These are phyloP conservation scores for Colletotrichum tofieldiae DNA, from an alignment of 2,329 filamentous ascomycete genomes.

Conservation along the genomic window DNA sequence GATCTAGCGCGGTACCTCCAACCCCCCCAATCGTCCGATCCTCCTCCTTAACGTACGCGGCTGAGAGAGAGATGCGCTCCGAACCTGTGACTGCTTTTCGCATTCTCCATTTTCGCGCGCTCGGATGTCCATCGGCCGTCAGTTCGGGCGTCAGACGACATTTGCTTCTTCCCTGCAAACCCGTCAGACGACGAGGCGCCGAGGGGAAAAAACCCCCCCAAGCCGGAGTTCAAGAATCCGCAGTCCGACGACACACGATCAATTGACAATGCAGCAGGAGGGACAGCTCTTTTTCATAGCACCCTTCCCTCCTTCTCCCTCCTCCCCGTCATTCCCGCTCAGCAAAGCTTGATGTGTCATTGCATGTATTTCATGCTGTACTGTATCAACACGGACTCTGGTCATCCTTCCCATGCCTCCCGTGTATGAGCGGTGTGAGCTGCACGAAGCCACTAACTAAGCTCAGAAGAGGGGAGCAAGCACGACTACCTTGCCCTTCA, in stretches of 20 bases:
- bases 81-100: conserved; percentile 25
- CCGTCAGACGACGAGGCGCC: conserved; percentile 12
- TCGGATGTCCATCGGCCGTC: conserved; percentile 32
- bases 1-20: conserved; percentile 31
- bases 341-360: conserved; percentile 38
- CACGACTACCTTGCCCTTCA: conserved; percentile 34
- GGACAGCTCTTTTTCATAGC: background rate
- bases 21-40: conserved; percentile 29
- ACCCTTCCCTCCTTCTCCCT: background rate
- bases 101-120: conserved; percentile 32
- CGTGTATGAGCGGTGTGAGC: conserved; percentile 42
- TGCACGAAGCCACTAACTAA: conserved; percentile 36
- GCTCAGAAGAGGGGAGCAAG: conserved; percentile 41
- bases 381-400: conserved; percentile 39
- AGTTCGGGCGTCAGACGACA: conserved; percentile 37
- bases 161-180: conserved; percentile 3
- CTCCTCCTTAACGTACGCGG: conserved; percentile 35
- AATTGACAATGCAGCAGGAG: background rate
- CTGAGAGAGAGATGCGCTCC: conserved; percentile 29
- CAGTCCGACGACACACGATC: conserved; percentile 5
- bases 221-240: background rate
- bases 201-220: conserved; percentile 4
- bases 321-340: conserved; percentile 9
- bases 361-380: conserved; percentile 32
- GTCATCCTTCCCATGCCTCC: conserved; percentile 15